Base-by-base conservation (phyloP, 2,329 filamentous ascomycete species). In the Talaromyces sp. region DNA sequence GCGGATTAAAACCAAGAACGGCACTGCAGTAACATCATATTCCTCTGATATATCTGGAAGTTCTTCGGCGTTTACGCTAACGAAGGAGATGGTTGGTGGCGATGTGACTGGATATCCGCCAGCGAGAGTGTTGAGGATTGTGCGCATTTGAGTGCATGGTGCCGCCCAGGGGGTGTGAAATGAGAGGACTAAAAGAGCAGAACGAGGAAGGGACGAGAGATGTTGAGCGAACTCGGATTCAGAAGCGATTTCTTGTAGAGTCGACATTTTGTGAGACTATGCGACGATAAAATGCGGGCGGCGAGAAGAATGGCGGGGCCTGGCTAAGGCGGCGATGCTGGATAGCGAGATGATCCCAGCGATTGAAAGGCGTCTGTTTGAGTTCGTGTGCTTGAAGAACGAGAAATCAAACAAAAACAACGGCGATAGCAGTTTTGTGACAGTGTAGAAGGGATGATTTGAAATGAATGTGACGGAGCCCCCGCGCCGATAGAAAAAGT, bases 141-240 rank as follows among this genome's bases (percentile, higher is more conserved):
- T 89, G 65, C 84, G 85, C 92, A 97, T 97, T 77, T 97, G 91
- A 63, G 89, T 86, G 80, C 94, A 97, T 46, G 94, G 94, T 60
- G 91, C 91, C 31, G 94, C 94, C 94, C 94, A 99, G 64, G 92
- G 89, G 19, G 94, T 91, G 74, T 97, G 89, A 81, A 99, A 99
- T 73, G 92, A 97, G 70, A 96, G 84, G 69, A 97, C 81, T 62
- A 93, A 81, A 60, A 97, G 84, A 15, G 89, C 84, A 15, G 86
- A 82, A 1, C 87, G 70, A 10, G 89, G 83, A 13, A 92, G 80
- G 41, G 84, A 80, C 62, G 81, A 79, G 62, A 89, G 78, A 69
- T 88, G 81, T 64, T 84, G 77, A 64, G 86, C 80, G 85, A 94
- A 97, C 66, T 86, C 85, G 65, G 81, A 77, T 67, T 91, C 84